phyloP scores from a whole-genome alignment of 768 basidiomycete species.

The Tylopilus cervinicoccineus region DNA sequence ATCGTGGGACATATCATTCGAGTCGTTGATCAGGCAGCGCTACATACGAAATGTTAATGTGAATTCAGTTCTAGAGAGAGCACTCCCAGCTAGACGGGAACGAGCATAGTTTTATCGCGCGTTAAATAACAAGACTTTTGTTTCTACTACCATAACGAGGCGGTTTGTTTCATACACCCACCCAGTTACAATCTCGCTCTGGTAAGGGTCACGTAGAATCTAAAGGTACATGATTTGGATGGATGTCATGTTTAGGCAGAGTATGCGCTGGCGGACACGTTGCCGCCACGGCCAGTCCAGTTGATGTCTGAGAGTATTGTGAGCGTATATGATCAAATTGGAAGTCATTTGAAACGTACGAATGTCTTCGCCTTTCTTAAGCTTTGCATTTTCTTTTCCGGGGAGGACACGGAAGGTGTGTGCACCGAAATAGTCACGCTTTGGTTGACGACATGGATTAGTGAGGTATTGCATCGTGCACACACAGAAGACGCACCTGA shows the following conservation, averaged over 20 bases:
- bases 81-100: too few species aligned
- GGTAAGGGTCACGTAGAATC: constrained; percentile 12
- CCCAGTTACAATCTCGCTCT: constrained; percentile 12
- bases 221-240: constrained; percentile 10
- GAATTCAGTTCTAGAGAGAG: too few species aligned
- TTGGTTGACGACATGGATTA: constrained; percentile 6
- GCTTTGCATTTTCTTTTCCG: constrained; percentile 83
- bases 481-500: constrained; percentile 48
- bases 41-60: too few species aligned
- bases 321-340: neutral
- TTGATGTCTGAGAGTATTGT: constrained; percentile 67
- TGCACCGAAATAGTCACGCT: constrained; percentile 99
- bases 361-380: constrained; percentile 81
- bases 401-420: constrained; percentile 96
- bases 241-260: constrained; percentile 42
- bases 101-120: neutral
- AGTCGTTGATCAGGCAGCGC: neutral
- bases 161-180: constrained; percentile 12
- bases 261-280: constrained; percentile 88
- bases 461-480: neutral
- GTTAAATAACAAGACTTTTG: constrained; percentile 1
- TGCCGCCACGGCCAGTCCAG: constrained; percentile 98
- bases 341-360: constrained; percentile 49
- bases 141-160: constrained; percentile 14
- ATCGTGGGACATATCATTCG: too few species aligned